Conservation (phyloP, 805 yeast species). For the Kluyveromyces nonfermentans region DNA sequence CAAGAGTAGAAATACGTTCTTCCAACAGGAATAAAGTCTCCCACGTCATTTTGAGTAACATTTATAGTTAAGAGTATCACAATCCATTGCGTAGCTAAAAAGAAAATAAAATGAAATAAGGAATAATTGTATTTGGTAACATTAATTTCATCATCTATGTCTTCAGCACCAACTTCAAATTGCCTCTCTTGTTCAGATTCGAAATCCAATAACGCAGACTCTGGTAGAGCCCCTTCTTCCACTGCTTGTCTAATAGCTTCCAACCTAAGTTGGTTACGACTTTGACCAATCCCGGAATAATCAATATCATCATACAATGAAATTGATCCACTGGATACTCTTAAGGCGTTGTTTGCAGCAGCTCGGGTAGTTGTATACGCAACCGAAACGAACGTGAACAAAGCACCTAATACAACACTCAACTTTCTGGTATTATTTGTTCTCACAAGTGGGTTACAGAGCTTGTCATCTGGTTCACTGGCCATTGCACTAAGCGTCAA, state of each 20-base stretch:
- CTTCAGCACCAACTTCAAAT: slow-evolving; percentile 20
- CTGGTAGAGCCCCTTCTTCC: slow-evolving; percentile 92
- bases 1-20: slow-evolving; percentile 91
- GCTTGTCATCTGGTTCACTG: slow-evolving; percentile 89
- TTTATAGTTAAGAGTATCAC: slow-evolving; percentile 89
- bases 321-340: slow-evolving; percentile 10
- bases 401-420: slow-evolving; percentile 79
- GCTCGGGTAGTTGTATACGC: slow-evolving; percentile 97
- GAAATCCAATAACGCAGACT: slow-evolving; percentile 73
- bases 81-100: slow-evolving; percentile 93
- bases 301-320: slow-evolving; percentile 23
- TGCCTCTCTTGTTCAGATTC: slow-evolving; percentile 10
- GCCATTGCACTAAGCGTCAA: slow-evolving; percentile 87
- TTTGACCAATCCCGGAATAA: slow-evolving; percentile 36
- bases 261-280: slow-evolving; percentile 63
- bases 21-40: slow-evolving; percentile 94
- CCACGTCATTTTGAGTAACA: slow-evolving; percentile 72
- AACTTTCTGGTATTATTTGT: slow-evolving; percentile 85
- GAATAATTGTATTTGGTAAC: slow-evolving; percentile 76
- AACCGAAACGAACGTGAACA: slow-evolving; percentile 88
- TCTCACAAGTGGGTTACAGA: slow-evolving; percentile 86
- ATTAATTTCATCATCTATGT: slow-evolving; percentile 47
- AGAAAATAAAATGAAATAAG: slow-evolving; percentile 82
- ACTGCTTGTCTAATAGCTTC: slow-evolving; percentile 91
- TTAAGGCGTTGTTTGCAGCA: slow-evolving; percentile 62